Evolutionary conservation across 1,284 basidiomycete species (phyloP).

Genomic region (Microbotryum violaceum): DNA sequence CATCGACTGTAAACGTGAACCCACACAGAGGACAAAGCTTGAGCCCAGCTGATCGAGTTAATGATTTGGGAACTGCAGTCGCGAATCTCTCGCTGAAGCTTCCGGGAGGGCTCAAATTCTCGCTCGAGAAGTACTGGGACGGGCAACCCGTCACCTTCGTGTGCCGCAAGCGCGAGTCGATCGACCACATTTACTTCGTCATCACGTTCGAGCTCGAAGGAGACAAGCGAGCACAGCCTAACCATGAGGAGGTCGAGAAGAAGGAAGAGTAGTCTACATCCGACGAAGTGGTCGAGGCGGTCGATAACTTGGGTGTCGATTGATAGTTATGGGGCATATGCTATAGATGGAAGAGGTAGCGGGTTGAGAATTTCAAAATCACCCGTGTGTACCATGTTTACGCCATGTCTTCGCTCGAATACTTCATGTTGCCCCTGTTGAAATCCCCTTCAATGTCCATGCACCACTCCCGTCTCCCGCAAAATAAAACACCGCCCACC

Average conservation of each 20-base stretch:
- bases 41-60: slow-evolving; percentile 25
- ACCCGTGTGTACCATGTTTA: neutral
- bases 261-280: neutral
- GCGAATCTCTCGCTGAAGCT: slow-evolving; percentile 26
- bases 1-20: neutral
- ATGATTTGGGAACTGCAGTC: neutral
- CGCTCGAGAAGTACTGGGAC: slow-evolving; percentile 26
- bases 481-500: no score
- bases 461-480: no score
- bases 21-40: neutral
- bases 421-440: neutral
- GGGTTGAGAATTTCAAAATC: neutral
- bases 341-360: neutral
- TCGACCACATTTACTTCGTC: slow-evolving; percentile 13
- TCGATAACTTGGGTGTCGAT: slow-evolving; percentile 5
- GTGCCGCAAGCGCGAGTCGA: slow-evolving; percentile 2
- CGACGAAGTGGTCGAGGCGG: neutral
- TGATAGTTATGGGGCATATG: neutral
- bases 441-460: neutral
- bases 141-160: slow-evolving; percentile 15
- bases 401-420: no score
- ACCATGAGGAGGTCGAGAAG: neutral
- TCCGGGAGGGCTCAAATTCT: slow-evolving; percentile 21
- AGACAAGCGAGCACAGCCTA: slow-evolving; percentile 1
- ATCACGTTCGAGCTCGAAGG: slow-evolving; percentile 25